These are phyloP conservation scores for Amylocarpus encephaloides DNA, from an alignment of 2,329 filamentous ascomycete species.

Conservation along the genomic window DNA sequence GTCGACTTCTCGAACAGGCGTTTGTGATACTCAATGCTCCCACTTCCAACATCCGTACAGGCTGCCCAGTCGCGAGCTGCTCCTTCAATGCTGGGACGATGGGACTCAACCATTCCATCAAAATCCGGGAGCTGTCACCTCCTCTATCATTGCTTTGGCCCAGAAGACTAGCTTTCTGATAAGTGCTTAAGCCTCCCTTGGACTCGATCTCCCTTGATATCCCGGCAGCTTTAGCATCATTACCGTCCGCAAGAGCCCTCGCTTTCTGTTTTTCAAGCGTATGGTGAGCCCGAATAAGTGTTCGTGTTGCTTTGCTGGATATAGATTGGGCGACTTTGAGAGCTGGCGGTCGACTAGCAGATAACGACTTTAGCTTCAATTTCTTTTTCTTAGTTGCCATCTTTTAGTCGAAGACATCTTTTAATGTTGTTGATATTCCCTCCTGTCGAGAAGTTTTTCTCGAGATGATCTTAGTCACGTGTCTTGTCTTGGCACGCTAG, in stretches of 20 bases:
- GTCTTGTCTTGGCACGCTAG: slow-evolving; percentile 1
- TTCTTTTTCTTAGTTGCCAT: slow-evolving; percentile 47
- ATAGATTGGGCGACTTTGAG: slow-evolving; percentile 48
- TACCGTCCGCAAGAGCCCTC: slow-evolving; percentile 49
- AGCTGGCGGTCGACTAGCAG: slow-evolving; percentile 50
- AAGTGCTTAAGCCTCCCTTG: slow-evolving; percentile 55
- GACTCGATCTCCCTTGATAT: slow-evolving; percentile 49
- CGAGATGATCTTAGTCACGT: neutral
- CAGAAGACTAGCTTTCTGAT: slow-evolving; percentile 63
- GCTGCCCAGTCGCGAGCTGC: slow-evolving; percentile 18
- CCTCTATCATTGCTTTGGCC: slow-evolving; percentile 60
- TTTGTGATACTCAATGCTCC: slow-evolving; percentile 82
- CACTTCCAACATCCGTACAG: slow-evolving; percentile 73
- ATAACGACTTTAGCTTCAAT: slow-evolving; percentile 40
- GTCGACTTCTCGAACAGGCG: slow-evolving; percentile 66
- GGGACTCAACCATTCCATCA: slow-evolving; percentile 56
- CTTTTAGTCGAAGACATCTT: slow-evolving; percentile 6
- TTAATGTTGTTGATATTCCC: neutral
- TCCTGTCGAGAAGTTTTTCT: neutral
- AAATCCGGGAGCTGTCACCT: slow-evolving; percentile 58
- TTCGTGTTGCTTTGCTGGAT: slow-evolving; percentile 57
- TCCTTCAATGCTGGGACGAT: slow-evolving; percentile 26
- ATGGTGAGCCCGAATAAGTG: slow-evolving; percentile 60
- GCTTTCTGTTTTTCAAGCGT: slow-evolving; percentile 56
- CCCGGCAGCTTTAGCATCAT: slow-evolving; percentile 40